phyloP scores from a whole-genome alignment of 2,329 filamentous ascomycete genomes.

The Monosporascus ibericus region DNA sequence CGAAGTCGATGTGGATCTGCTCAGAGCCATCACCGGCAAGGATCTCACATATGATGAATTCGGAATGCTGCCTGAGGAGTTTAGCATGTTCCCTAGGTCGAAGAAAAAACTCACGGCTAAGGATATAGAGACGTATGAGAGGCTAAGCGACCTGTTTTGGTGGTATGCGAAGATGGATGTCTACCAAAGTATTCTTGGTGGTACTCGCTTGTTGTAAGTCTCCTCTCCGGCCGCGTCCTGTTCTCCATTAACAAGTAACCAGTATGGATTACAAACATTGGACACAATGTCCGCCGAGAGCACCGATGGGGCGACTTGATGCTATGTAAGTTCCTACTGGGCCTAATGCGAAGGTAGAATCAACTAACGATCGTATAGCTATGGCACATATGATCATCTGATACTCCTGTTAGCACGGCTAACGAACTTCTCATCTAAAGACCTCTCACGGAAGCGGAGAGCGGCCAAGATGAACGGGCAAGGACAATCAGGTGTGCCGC shows the following conservation, averaged over 20 bases:
- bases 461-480: slow-evolving; percentile 55
- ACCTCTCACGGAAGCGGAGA: slow-evolving; percentile 71
- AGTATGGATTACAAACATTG: slow-evolving; percentile 77
- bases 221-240: slow-evolving; percentile 1
- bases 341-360: background rate
- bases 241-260: slow-evolving; percentile 5
- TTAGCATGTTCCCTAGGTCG: slow-evolving; percentile 20
- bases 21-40: slow-evolving; percentile 42
- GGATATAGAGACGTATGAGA: slow-evolving; percentile 76
- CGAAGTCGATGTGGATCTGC: slow-evolving; percentile 31
- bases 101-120: slow-evolving; percentile 37
- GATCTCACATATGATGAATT: slow-evolving; percentile 47
- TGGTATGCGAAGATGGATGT: slow-evolving; percentile 94
- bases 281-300: slow-evolving; percentile 83
- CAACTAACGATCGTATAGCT: slow-evolving; percentile 43
- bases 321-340: slow-evolving; percentile 50
- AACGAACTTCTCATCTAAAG: slow-evolving; percentile 69
- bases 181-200: slow-evolving; percentile 84
- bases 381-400: slow-evolving; percentile 84
- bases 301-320: slow-evolving; percentile 68
- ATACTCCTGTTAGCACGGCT: slow-evolving; percentile 76
- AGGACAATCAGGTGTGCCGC: slow-evolving; percentile 38
- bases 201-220: slow-evolving; percentile 76
- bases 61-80: slow-evolving; percentile 31
- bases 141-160: slow-evolving; percentile 84